phyloP scores from a whole-genome alignment of 768 basidiomycete species.

The Rhodotorula sphaerocarpa region DNA sequence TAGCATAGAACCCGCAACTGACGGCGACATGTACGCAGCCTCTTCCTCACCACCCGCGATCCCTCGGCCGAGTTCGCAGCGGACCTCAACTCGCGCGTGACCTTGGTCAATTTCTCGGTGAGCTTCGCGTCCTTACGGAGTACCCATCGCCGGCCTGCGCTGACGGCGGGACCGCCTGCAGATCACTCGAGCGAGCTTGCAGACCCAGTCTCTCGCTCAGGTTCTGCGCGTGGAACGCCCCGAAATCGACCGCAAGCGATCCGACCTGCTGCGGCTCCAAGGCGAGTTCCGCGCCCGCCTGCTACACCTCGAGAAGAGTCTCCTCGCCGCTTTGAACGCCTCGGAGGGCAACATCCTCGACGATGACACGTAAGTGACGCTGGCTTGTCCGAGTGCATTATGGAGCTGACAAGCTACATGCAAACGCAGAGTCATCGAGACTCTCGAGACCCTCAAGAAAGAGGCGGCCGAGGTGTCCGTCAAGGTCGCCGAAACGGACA shows the following conservation, averaged over 20 bases:
- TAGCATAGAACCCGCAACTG: too few relatives aligned
- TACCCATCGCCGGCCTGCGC: too few relatives aligned
- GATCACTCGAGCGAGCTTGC: constrained; percentile 96
- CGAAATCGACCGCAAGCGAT: constrained; percentile 88
- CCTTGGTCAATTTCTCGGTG: constrained; percentile 40
- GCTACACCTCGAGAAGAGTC: constrained; percentile 80
- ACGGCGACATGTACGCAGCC: constrained; percentile 40
- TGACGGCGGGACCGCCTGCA: too few relatives aligned
- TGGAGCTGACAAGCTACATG: constrained; percentile 14
- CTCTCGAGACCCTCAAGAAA: constrained; percentile 85
- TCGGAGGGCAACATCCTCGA: constrained; percentile 95
- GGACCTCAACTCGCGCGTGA: constrained; percentile 82
- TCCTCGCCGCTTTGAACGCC: constrained; percentile 90
- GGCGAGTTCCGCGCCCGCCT: constrained; percentile 93
- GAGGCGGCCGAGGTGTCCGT: constrained; percentile 92
- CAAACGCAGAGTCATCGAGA: constrained; percentile 63
- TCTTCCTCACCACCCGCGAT: constrained; percentile 96
- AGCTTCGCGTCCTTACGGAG: constrained; percentile 89
- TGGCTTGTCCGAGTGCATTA: too few relatives aligned
- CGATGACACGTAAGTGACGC: constrained; percentile 61
- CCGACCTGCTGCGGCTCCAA: constrained; percentile 95
- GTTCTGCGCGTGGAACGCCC: constrained; percentile 94
- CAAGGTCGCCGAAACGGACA: constrained; percentile 93
- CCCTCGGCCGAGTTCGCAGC: constrained; percentile 96
- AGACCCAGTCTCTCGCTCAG: constrained; percentile 95